Evolutionary conservation across 306 rosid species (phyloP), one percentile per base, ranked within the genome.

Genomic region (Cucurbita maxima): DNA sequence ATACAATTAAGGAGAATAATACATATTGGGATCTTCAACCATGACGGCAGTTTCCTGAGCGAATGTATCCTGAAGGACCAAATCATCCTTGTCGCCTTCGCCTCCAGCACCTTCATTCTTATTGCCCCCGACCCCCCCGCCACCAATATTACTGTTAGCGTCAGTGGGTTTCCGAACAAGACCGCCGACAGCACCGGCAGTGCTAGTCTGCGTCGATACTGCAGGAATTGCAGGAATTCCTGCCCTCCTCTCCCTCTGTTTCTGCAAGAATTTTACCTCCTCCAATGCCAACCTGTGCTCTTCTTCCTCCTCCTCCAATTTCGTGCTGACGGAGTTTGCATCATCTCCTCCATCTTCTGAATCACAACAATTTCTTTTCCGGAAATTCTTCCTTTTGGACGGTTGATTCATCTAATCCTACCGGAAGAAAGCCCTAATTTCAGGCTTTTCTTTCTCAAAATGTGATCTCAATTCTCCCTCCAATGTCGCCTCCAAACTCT

Each of bases 21-120:
- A 94, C 98, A 94, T 90, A 81, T 90, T 94, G 75, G 97, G 99
- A 79, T 94, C 99, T 85, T 94, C 99, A 72, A 76, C 90, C 88
- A 88, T 80, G 69, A 85, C 95, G 16, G 96, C 92, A 11, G 97
- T 86, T 78, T 94, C 99, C 84, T 94, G 97, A 76, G 99, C 99
- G 19, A 94, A 94, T 12, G 96, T 94, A 40, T 86, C 92, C 71
- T 84, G 97, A 51, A 94, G 95, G 73, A 91, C 99, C 62, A 91
- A 84, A 51, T 94, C 99, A 66, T 94, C 97, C 81, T 87, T 88
- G 16, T 82, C 86, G 14, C 59, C 81, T 1, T 77, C 82, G 8
- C 83, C 88, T 13, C 79, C 94, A 5, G 72, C 91, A 0, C 81
- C 85, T 18, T 82, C 88, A 13, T 71, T 80, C 78, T 76, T 85